Conservation (phyloP, 345 rosid species). For the Physaria fendleri region DNA sequence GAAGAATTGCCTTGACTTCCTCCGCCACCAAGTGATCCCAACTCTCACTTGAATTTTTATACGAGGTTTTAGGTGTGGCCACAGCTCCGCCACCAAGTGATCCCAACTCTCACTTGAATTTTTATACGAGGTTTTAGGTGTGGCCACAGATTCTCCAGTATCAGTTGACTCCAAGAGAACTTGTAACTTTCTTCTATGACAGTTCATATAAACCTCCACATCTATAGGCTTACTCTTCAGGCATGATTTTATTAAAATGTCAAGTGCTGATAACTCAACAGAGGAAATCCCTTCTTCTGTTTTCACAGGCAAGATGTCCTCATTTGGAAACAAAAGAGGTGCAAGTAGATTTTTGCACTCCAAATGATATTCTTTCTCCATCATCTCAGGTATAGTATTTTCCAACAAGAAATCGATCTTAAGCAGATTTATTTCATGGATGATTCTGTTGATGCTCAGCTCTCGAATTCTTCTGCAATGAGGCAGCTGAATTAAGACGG, state of each 20-base stretch:
- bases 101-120: constrained; percentile 44
- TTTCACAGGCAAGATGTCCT: constrained; percentile 36
- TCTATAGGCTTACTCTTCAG: constrained; percentile 54
- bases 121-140: constrained; percentile 35
- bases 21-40: constrained; percentile 59
- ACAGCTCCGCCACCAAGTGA: constrained; percentile 39
- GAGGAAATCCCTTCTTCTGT: constrained; percentile 38
- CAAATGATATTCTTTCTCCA: constrained; percentile 60
- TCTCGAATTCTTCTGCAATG: constrained; percentile 61
- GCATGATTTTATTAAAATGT: constrained; percentile 62
- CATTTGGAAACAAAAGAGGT: constrained; percentile 63
- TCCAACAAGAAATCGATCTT: constrained; percentile 69
- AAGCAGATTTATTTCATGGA: constrained; percentile 68
- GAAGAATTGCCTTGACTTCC: constrained; percentile 72
- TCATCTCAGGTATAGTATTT: constrained; percentile 59
- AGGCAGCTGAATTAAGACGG: constrained; percentile 41
- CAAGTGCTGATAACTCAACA: constrained; percentile 69
- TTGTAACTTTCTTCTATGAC: constrained; percentile 78
- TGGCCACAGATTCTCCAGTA: constrained; percentile 35
- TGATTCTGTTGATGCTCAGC: constrained; percentile 52
- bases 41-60: constrained; percentile 39
- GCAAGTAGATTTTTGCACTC: constrained; percentile 68
- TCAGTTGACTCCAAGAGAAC: constrained; percentile 55
- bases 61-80: constrained; percentile 32
- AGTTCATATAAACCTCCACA: constrained; percentile 56